phyloP scores from a whole-genome alignment of 192 early-diverging fungal genomes.

The Spizellomyces sp. region DNA sequence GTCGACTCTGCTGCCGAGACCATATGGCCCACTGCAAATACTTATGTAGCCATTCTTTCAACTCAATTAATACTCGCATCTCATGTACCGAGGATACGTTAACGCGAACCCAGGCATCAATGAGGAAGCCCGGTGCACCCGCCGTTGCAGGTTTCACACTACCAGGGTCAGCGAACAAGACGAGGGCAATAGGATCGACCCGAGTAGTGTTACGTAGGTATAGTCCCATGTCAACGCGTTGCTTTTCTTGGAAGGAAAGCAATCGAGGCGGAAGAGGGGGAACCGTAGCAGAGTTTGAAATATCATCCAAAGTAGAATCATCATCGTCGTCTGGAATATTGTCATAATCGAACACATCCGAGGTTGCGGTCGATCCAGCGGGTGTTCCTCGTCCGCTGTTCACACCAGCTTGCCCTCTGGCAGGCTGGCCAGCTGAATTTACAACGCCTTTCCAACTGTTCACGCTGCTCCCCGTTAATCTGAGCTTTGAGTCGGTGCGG shows the following conservation, averaged over 20 bases:
- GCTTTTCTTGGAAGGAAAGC: slow-evolving; percentile 52
- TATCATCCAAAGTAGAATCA: slow-evolving; percentile 16
- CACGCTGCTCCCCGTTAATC: slow-evolving; percentile 39
- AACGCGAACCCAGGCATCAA: slow-evolving; percentile 32
- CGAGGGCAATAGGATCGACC: slow-evolving; percentile 35
- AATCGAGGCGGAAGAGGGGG: slow-evolving; percentile 43
- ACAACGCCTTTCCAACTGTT: slow-evolving; percentile 39
- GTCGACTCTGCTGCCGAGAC: neutral
- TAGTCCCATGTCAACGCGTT: slow-evolving; percentile 44
- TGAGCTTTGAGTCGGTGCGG: slow-evolving; percentile 31
- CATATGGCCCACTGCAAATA: slow-evolving; percentile 48
- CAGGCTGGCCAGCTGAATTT: neutral
- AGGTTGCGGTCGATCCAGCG: slow-evolving; percentile 7
- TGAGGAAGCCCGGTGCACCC: slow-evolving; percentile 29
- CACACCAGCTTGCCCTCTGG: neutral
- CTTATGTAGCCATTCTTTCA: slow-evolving; percentile 31
- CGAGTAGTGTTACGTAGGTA: slow-evolving; percentile 46
- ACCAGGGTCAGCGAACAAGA: slow-evolving; percentile 30
- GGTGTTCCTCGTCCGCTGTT: slow-evolving; percentile 9
- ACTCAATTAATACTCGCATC: slow-evolving; percentile 30
- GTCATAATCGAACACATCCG: slow-evolving; percentile 26
- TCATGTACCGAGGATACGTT: slow-evolving; percentile 16
- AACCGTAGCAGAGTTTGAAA: neutral
- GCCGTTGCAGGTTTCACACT: slow-evolving; percentile 21
- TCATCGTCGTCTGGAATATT: slow-evolving; percentile 27